Evolutionary conservation across 495 filamentous ascomycete species (phyloP).

Genomic region (Parathielavia hyrcaniae): DNA sequence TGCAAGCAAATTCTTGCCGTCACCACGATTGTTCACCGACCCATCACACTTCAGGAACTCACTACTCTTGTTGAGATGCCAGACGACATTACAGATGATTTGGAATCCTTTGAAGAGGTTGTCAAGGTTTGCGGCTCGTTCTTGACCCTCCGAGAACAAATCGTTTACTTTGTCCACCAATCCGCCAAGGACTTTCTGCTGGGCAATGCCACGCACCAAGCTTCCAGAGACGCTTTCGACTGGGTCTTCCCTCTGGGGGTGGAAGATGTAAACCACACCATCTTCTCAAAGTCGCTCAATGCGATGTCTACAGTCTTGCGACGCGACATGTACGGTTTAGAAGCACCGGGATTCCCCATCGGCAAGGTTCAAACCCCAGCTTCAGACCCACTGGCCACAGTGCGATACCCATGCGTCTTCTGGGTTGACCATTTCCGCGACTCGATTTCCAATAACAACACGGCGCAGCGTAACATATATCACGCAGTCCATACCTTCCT

Average conservation of each 20-base stretch:
- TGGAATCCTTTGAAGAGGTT: neutral
- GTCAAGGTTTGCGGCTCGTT: conserved; percentile 30
- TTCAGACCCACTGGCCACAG: conserved; percentile 11
- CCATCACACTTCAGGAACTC: neutral
- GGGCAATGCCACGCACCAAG: neutral
- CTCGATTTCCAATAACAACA: neutral
- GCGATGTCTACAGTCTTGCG: neutral
- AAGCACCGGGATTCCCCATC: conserved; percentile 1
- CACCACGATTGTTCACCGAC: neutral
- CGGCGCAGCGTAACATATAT: too few relatives aligned
- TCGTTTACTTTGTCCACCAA: conserved; percentile 10
- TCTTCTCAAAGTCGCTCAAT: conserved; percentile 8
- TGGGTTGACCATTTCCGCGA: conserved; percentile 1
- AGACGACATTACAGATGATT: neutral
- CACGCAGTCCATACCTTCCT: neutral
- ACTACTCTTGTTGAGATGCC: neutral
- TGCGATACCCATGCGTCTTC: conserved; percentile 5
- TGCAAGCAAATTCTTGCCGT: neutral
- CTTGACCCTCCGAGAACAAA: conserved; percentile 14
- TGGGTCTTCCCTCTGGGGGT: conserved; percentile 4
- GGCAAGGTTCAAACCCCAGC: neutral
- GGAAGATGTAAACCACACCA: conserved; percentile 2
- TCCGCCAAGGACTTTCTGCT: conserved; percentile 32
- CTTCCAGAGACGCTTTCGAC: neutral
- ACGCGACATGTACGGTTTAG: conserved; percentile 4